Conservation (phyloP, 2,329 filamentous ascomycete genomes). For the Mollisiaceae sp. region DNA sequence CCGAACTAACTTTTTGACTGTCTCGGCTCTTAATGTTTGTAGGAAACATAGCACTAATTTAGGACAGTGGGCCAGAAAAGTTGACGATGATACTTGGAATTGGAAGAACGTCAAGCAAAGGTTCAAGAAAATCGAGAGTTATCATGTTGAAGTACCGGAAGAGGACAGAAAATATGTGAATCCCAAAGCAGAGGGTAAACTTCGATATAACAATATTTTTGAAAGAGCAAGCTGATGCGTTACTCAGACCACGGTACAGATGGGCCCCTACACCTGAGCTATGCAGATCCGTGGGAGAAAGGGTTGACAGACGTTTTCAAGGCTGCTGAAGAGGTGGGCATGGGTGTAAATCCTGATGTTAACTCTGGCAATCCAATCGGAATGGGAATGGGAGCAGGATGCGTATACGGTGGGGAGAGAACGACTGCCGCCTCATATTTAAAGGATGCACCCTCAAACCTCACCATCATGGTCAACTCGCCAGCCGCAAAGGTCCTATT, state of each 20-base stretch:
- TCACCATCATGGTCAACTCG: slow-evolving; percentile 56
- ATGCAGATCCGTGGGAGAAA: slow-evolving; percentile 54
- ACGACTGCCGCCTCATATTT: slow-evolving; percentile 59
- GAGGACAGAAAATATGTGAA: slow-evolving; percentile 53
- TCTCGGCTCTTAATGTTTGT: too few species aligned
- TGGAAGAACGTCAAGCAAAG: slow-evolving; percentile 59
- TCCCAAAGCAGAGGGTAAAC: slow-evolving; percentile 44
- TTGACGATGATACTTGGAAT: slow-evolving; percentile 58
- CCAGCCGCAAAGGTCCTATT: slow-evolving; percentile 55
- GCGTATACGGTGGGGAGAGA: slow-evolving; percentile 53
- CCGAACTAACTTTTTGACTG: too few species aligned
- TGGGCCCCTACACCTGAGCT: slow-evolving; percentile 55
- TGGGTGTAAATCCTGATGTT: slow-evolving; percentile 57
- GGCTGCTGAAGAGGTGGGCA: slow-evolving; percentile 54
- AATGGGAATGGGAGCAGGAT: slow-evolving; percentile 56
- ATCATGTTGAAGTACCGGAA: slow-evolving; percentile 49
- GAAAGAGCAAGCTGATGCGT: neutral
- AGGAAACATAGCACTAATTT: neutral
- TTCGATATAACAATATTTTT: neutral
- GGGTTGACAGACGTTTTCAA: slow-evolving; percentile 53
- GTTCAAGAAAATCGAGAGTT: slow-evolving; percentile 59
- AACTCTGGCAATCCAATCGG: slow-evolving; percentile 65
- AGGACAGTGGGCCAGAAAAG: slow-evolving; percentile 55
- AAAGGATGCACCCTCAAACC: slow-evolving; percentile 50
- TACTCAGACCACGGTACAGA: slow-evolving; percentile 52